phyloP scores from a whole-genome alignment of 2,329 filamentous ascomycete genomes.

The Botrytis sinoallii region DNA sequence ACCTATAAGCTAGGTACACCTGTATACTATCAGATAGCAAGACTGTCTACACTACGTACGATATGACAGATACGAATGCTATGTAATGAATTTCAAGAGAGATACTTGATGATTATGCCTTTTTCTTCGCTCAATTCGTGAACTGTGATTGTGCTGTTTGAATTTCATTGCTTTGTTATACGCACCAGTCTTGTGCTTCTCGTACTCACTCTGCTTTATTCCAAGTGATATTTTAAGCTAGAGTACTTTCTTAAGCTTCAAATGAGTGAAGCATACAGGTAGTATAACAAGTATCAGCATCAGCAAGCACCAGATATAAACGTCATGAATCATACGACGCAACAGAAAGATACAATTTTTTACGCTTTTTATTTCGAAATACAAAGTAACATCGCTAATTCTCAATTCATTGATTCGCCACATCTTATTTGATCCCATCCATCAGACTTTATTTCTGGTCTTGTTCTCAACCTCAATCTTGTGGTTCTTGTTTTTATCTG shows the following conservation, averaged over 20 bases:
- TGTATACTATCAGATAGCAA: constrained; percentile 16
- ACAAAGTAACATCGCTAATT: neutral
- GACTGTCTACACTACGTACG: constrained; percentile 2
- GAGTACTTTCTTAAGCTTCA: neutral
- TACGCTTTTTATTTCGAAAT: neutral
- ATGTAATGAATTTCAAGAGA: constrained; percentile 4
- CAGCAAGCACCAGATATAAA: neutral
- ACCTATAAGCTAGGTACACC: neutral
- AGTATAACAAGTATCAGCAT: neutral
- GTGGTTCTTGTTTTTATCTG: neutral
- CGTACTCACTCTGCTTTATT: neutral
- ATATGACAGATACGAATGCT: constrained; percentile 2
- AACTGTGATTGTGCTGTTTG: neutral
- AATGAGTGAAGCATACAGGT: neutral
- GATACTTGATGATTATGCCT: neutral
- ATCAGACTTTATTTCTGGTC: neutral
- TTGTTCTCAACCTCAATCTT: neutral
- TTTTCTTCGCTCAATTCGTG: constrained; percentile 15
- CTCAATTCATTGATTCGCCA: neutral
- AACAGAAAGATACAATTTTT: neutral
- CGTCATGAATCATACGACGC: neutral
- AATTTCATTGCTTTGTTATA: neutral
- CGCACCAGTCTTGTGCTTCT: neutral
- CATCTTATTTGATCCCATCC: neutral
- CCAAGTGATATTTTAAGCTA: neutral